Evolutionary conservation across 116 monocot genomes (phyloP), one percentile per base, ranked within the genome.

Genomic region (Dioscorea cayenensis): DNA sequence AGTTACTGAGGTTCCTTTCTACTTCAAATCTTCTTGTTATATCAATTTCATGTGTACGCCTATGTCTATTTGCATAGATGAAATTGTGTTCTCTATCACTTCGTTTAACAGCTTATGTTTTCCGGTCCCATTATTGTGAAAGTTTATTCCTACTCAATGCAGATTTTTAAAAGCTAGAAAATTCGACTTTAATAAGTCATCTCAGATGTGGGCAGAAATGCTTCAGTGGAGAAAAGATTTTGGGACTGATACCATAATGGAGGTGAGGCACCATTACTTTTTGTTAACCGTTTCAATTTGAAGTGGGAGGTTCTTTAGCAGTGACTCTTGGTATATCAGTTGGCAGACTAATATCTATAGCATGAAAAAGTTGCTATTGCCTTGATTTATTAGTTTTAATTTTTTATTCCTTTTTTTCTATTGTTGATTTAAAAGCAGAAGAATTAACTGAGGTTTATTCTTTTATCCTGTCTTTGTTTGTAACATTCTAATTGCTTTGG

Each of bases 141-240:
- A 55, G 17, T 3, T 12, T 55, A 55, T 55, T 55, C 55, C 55
- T 55, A 14, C 10, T 48, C 27, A 2, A 3, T 82, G 29, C 81
- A 90, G 94, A 72, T 94, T 89, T 76, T 70, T 94, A 72, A 94
- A 88, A 77, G 94, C 94, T 60, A 78, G 87, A 51, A 84, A 90
- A 70, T 90, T 94, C 66, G 86, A 94, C 68, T 28, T 77, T 38
- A 86, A 85, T 63, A 94, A 81, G 67, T 66, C 94, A 55, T 73
- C 78, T 35, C 84, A 80, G 22, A 95, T 95, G 94, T 95, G 94
- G 94, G 78, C 58, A 11, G 91, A 86, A 51, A 95, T 95, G 94
- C 76, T 95, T 66, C 70, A 70, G 0, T 94, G 94, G 94, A 86
- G 94, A 77, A 84, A 86, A 66, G 88, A 88, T 66, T 94, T 80